Evolutionary conservation across 352 stramenopile genomes (phyloP).

Genomic region (Phytophthora syringae): DNA sequence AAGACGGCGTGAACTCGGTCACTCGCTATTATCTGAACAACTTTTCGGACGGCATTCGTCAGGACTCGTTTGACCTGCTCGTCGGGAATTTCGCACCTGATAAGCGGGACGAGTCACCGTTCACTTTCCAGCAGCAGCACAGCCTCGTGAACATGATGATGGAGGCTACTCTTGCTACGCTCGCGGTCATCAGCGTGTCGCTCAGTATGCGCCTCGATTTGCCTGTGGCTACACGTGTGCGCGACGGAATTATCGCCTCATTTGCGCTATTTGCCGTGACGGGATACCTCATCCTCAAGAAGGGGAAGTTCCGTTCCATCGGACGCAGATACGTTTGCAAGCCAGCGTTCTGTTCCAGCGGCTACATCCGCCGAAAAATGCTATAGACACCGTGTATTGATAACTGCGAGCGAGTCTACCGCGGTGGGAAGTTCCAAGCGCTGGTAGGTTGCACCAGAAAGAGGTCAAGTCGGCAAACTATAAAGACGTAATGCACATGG

Average conservation of each 20-base stretch:
- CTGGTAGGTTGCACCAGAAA: background rate
- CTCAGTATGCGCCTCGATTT: constrained; percentile 67
- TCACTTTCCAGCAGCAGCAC: constrained; percentile 87
- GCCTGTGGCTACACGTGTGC: constrained; percentile 62
- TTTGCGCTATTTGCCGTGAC: constrained; percentile 54
- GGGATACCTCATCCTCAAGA: constrained; percentile 82
- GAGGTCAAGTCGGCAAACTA: background rate
- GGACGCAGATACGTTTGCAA: constrained; percentile 87
- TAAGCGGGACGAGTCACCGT: constrained; percentile 81
- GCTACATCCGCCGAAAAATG: constrained; percentile 83
- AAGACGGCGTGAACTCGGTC: constrained; percentile 95
- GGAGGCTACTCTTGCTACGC: constrained; percentile 52
- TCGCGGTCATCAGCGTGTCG: constrained; percentile 68
- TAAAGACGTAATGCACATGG: background rate
- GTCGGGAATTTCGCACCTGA: constrained; percentile 81
- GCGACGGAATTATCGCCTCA: constrained; percentile 65
- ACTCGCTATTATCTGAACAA: constrained; percentile 97
- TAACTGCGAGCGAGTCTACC: too few relatives aligned
- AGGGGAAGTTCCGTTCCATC: constrained; percentile 79
- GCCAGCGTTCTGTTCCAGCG: constrained; percentile 84
- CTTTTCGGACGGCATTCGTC: constrained; percentile 93
- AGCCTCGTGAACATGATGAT: constrained; percentile 67
- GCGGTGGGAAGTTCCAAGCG: background rate
- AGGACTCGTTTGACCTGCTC: constrained; percentile 94
- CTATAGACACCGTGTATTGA: constrained; percentile 19